phyloP scores from a whole-genome alignment of 352 stramenopile species.

The Globisporangium spinosum region DNA sequence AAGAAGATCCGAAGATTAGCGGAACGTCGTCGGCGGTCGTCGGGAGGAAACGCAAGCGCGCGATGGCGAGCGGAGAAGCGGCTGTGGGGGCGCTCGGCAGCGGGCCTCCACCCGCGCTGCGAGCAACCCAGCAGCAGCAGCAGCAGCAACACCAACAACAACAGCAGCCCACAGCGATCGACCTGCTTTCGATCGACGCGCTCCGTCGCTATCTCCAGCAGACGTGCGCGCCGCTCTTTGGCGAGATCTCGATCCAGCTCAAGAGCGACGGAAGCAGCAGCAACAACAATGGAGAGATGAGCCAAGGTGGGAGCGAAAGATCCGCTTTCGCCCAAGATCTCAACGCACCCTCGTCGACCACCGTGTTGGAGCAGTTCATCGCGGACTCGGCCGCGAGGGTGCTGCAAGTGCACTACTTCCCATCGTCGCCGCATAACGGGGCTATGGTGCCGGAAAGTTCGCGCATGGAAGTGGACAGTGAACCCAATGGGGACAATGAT shows the following conservation, averaged over 20 bases:
- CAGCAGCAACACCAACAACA: slow-evolving; percentile 19
- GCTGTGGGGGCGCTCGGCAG: slow-evolving; percentile 8
- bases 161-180: slow-evolving; percentile 23
- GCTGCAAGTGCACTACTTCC: slow-evolving; percentile 72
- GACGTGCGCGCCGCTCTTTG: slow-evolving; percentile 66
- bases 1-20: slow-evolving; percentile 18
- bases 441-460: slow-evolving; percentile 2
- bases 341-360: slow-evolving; percentile 22
- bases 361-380: slow-evolving; percentile 68
- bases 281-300: background rate
- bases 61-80: slow-evolving; percentile 13
- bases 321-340: slow-evolving; percentile 44
- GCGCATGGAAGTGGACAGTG: slow-evolving; percentile 21
- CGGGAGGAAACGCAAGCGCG: slow-evolving; percentile 18
- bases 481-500: slow-evolving; percentile 21
- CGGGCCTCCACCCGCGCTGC: slow-evolving; percentile 1
- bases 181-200: slow-evolving; percentile 38
- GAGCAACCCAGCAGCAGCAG: slow-evolving; percentile 23
- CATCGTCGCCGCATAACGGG: background rate
- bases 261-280: slow-evolving; percentile 18
- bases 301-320: slow-evolving; percentile 2
- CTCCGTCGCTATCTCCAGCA: slow-evolving; percentile 62
- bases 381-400: slow-evolving; percentile 55
- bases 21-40: slow-evolving; percentile 18
- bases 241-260: slow-evolving; percentile 38